Conservation (phyloP, 2,329 filamentous ascomycete species). For the Albophoma yamanashiensis region DNA sequence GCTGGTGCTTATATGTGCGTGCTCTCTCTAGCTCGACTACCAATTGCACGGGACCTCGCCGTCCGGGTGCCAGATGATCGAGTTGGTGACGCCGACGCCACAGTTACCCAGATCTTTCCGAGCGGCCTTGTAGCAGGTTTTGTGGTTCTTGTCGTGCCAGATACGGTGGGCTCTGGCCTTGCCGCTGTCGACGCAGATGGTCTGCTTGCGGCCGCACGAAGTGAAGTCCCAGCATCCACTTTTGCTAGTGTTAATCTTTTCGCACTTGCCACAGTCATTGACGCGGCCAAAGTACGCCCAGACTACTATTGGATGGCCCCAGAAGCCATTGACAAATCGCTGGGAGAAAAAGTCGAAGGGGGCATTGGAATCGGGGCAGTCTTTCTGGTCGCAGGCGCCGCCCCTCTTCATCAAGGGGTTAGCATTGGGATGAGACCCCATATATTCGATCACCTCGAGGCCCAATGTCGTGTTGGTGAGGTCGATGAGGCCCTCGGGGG, state of each 20-base stretch:
- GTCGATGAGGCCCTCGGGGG: background rate
- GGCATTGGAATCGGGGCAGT: background rate
- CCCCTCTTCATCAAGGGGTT: background rate
- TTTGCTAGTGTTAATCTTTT: background rate
- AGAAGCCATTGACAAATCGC: background rate
- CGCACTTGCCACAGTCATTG: background rate
- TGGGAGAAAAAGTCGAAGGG: background rate
- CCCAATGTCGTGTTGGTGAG: background rate
- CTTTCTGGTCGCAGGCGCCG: background rate
- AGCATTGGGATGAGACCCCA: background rate
- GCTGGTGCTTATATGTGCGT: no score
- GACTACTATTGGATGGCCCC: background rate
- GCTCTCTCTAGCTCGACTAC: no score
- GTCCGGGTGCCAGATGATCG: no score
- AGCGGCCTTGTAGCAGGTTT: background rate
- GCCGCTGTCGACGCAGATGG: background rate
- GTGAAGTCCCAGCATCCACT: background rate
- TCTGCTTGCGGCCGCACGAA: background rate
- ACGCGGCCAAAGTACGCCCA: background rate
- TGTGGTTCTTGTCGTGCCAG: background rate
- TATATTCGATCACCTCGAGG: background rate
- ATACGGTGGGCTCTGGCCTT: background rate
- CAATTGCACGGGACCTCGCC: no score
- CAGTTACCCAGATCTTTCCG: background rate
- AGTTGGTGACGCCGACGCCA: no score